Evolutionary conservation across 2,329 filamentous ascomycete genomes (phyloP).

Genomic region (Pestalotiopsis sp.): DNA sequence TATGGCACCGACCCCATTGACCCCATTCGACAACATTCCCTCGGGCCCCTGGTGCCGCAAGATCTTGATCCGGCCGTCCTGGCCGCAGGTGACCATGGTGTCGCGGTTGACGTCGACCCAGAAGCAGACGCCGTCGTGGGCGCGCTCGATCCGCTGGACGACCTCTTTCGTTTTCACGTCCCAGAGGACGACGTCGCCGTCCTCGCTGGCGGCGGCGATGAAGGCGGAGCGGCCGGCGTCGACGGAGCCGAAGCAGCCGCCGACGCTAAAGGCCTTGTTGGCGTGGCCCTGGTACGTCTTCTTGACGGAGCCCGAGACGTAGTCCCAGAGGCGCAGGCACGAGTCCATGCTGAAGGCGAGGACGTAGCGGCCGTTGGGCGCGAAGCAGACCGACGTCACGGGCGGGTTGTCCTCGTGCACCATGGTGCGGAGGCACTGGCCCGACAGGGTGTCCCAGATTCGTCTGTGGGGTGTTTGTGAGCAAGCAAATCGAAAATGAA

Average conservation of each 20-base stretch:
- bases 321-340: slow-evolving; percentile 92
- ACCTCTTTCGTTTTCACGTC: slow-evolving; percentile 85
- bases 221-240: slow-evolving; percentile 51
- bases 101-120: slow-evolving; percentile 65
- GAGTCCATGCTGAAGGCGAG: slow-evolving; percentile 91
- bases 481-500: background rate
- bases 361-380: slow-evolving; percentile 91
- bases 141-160: slow-evolving; percentile 65
- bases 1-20: background rate
- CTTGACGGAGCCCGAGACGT: slow-evolving; percentile 85
- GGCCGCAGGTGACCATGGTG: slow-evolving; percentile 60
- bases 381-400: slow-evolving; percentile 88
- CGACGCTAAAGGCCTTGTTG: slow-evolving; percentile 84
- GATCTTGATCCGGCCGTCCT: slow-evolving; percentile 56
- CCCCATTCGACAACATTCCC: background rate
- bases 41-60: slow-evolving; percentile 40
- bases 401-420: slow-evolving; percentile 96
- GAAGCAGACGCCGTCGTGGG: slow-evolving; percentile 62
- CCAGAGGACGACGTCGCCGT: slow-evolving; percentile 85
- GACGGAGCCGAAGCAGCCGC: slow-evolving; percentile 79
- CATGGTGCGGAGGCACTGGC: slow-evolving; percentile 91
- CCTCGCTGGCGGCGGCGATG: slow-evolving; percentile 83
- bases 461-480: slow-evolving; percentile 50
- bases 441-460: slow-evolving; percentile 94
- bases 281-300: slow-evolving; percentile 96